A percentile compares a stretch with the other conserved stretches of the same genome.
Conservation (phyloP, 805 yeast genomes). For the Candida krabiensis region DNA sequence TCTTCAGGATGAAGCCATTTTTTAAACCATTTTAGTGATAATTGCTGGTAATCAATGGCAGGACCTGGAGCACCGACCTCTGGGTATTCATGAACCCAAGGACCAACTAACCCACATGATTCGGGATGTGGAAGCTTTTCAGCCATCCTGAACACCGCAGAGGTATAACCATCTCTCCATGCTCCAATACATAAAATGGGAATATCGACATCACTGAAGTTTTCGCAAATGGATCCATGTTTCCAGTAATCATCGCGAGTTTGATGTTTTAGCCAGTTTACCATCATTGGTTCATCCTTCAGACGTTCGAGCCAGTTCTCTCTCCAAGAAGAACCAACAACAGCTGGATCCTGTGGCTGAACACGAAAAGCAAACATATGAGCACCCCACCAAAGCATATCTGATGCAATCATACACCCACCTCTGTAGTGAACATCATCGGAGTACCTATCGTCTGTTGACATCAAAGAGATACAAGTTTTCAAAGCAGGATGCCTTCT, state of each 20-base stretch:
- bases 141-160: slow-evolving; percentile 42
- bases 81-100: slow-evolving; percentile 49
- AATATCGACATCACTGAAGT: slow-evolving; percentile 36
- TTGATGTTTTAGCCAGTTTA: slow-evolving; percentile 42
- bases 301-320: slow-evolving; percentile 40
- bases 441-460: slow-evolving; percentile 45
- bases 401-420: slow-evolving; percentile 42
- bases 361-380: slow-evolving; percentile 43
- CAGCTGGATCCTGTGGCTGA: slow-evolving; percentile 43
- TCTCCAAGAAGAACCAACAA: slow-evolving; percentile 39
- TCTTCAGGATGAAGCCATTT: slow-evolving; percentile 33
- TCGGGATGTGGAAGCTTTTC: slow-evolving; percentile 38
- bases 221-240: slow-evolving; percentile 44
- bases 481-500: slow-evolving; percentile 45
- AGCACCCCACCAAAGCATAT: slow-evolving; percentile 50
- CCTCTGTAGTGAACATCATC: slow-evolving; percentile 49
- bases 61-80: slow-evolving; percentile 46
- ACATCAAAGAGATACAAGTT: slow-evolving; percentile 41
- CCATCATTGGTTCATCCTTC: slow-evolving; percentile 37
- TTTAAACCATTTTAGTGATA: slow-evolving; percentile 39
- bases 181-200: slow-evolving; percentile 45
- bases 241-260: slow-evolving; percentile 45
- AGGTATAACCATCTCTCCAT: slow-evolving; percentile 47
- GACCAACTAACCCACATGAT: slow-evolving; percentile 38
- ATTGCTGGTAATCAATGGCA: slow-evolving; percentile 40